phyloP scores from a whole-genome alignment of 1,139 yeast species.

The Tardiomyces depauwii region DNA sequence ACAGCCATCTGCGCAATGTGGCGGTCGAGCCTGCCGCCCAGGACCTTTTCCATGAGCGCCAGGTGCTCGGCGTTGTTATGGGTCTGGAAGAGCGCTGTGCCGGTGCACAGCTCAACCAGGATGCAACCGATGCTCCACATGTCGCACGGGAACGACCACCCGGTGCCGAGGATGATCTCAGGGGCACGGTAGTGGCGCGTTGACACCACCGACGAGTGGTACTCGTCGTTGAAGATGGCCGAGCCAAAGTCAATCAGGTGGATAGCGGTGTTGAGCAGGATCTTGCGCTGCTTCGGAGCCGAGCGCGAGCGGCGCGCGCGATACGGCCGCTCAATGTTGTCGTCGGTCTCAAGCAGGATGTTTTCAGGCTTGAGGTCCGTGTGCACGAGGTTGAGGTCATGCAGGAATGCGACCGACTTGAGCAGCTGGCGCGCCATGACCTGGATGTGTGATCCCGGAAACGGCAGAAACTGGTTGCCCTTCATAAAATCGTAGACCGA shows the following conservation, averaged over 20 bases:
- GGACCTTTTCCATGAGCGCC: constrained; percentile 84
- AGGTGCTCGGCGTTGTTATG: constrained; percentile 91
- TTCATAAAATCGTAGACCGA: constrained; percentile 87
- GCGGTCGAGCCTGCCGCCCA: constrained; percentile 26
- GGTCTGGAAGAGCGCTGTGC: constrained; percentile 92
- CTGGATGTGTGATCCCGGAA: constrained; percentile 76
- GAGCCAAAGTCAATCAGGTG: constrained; percentile 94
- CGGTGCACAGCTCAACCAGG: constrained; percentile 79
- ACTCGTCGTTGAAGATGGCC: constrained; percentile 89
- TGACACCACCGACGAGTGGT: constrained; percentile 83
- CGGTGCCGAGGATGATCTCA: constrained; percentile 83
- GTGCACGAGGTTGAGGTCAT: constrained; percentile 81
- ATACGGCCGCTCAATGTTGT: constrained; percentile 8
- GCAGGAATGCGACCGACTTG: constrained; percentile 78
- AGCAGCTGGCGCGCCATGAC: constrained; percentile 79
- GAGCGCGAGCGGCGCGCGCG: constrained; percentile 2
- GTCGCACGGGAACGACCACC: constrained; percentile 94
- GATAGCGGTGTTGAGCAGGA: constrained; percentile 69
- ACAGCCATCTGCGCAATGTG: constrained; percentile 19
- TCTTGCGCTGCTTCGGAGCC: constrained; percentile 22
- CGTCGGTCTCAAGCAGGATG: constrained; percentile 45
- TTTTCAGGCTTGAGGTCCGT: constrained; percentile 96
- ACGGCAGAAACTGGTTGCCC: constrained; percentile 50
- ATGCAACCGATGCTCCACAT: constrained; percentile 97
- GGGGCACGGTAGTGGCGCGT: constrained; percentile 95